These are phyloP conservation scores for Leccinum uliginosum DNA, from an alignment of 768 basidiomycete genomes.

Conservation along the genomic window DNA sequence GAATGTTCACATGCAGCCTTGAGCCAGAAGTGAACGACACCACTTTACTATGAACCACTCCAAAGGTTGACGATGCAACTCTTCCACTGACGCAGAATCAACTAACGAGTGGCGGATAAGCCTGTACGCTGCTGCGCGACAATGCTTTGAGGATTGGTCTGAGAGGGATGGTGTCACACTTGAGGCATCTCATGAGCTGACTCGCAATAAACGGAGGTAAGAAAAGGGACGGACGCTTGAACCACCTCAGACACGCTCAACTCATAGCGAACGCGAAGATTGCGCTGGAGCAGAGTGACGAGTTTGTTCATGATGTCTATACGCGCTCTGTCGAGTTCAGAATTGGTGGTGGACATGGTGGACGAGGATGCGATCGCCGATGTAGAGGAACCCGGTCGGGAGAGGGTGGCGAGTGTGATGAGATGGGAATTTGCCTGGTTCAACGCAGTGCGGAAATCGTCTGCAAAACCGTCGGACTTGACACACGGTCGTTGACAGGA, in stretches of 20 bases:
- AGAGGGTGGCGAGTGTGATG: conserved; percentile 48
- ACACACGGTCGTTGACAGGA: background rate
- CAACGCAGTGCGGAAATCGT: conserved; percentile 72
- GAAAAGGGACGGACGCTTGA: conserved; percentile 54
- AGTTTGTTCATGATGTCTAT: conserved; percentile 64
- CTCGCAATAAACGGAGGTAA: background rate
- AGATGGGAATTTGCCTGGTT: conserved; percentile 59
- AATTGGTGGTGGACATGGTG: conserved; percentile 30
- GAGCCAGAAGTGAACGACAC: conserved; percentile 14
- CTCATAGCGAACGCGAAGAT: conserved; percentile 74
- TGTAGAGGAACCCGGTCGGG: conserved; percentile 33
- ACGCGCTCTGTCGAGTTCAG: conserved; percentile 49
- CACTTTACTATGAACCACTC: conserved; percentile 93
- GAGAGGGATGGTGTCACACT: conserved; percentile 77
- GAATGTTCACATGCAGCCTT: conserved; percentile 5
- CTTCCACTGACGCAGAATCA: conserved; percentile 65
- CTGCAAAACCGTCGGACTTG: conserved; percentile 31
- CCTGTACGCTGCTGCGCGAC: conserved; percentile 80
- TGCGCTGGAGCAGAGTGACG: conserved; percentile 61
- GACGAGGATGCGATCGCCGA: conserved; percentile 36
- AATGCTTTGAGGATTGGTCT: conserved; percentile 68
- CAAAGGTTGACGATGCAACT: conserved; percentile 57
- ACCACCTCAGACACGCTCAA: conserved; percentile 65
- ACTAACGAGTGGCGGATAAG: conserved; percentile 75
- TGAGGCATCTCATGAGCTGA: conserved; percentile 12